Base-by-base conservation (phyloP, 768 basidiomycete species). In the Dentipellis fragilis region DNA sequence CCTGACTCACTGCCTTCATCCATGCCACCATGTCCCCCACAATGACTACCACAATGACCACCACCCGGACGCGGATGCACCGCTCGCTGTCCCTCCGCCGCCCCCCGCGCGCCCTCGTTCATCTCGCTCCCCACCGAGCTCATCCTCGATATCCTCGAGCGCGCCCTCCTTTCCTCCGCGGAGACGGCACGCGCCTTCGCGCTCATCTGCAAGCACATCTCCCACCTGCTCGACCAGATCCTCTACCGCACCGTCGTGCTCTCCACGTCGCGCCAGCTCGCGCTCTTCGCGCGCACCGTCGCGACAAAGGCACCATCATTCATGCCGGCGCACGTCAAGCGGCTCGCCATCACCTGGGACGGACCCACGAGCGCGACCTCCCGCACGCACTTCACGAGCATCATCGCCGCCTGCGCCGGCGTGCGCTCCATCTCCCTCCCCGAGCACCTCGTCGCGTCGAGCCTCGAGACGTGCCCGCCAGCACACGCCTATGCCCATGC, bases 221-320 rank as follows among this genome's bases (percentile, higher is more conserved):
- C 59, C 56, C 57, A 58, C n/a, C 60, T 71, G 49, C 57, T 73
- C 21, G 66, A 74, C 54, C 57, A 52, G 36, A 67, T 75, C 22
- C 48, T 76, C 23, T 77, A 77, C 57, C 65, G 69, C 48, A 68
- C 68, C 4, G 69, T 77, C 22, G 67, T 73, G 22, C 67, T 77
- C 17, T 61, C 70, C 54, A 65, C 66, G 1, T 42, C 61, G 10
- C 59, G 65, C 23, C 60, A 62, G 8, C 58, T 74, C 39, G 52
- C 63, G 11, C 66, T 73, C 16, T 72, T 77, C 48, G 58, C 68
- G 54, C 70, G 73, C 46, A 76, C 73, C 10, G 62, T 64, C 17
- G 58, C 61, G 16, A 60, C 63, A 14, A 71, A 67, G 52, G 55
- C 62, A 1, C 56, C 58, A 11, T 57, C 61, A 4, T 69, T 72